phyloP scores from a whole-genome alignment of 129 eudicot genomes.

The Smallanthus sonchifolius region DNA sequence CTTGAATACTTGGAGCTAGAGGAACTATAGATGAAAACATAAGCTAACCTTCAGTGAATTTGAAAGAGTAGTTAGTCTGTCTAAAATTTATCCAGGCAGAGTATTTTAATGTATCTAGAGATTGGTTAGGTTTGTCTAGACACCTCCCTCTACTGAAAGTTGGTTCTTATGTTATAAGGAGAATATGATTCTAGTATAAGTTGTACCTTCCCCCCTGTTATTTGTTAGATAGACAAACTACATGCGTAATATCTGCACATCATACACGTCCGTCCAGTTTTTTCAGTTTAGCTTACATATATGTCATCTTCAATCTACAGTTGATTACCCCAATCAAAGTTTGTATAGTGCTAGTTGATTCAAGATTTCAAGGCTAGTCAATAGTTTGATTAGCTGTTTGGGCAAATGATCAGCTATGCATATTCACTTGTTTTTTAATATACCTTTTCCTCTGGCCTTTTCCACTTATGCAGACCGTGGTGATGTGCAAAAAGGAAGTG shows the following conservation, averaged over 20 bases:
- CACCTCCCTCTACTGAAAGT: neutral
- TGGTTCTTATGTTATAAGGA: slow-evolving; percentile 1
- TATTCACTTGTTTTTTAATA: neutral
- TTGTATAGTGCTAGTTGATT: neutral
- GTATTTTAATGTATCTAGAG: neutral
- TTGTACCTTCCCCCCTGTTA: neutral
- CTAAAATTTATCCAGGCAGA: neutral
- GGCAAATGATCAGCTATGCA: slow-evolving; percentile 1
- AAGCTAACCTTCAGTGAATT: neutral
- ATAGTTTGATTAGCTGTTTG: neutral
- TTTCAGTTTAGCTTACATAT: neutral
- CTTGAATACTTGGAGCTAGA: slow-evolving; percentile 8
- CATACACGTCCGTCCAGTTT: neutral
- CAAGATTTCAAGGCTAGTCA: neutral
- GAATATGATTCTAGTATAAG: neutral
- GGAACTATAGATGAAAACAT: slow-evolving; percentile 2
- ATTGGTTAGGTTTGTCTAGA: neutral
- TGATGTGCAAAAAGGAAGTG: slow-evolving; percentile 89
- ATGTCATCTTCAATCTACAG: neutral
- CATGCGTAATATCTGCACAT: neutral
- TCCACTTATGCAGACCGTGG: slow-evolving; percentile 67
- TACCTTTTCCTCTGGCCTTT: neutral
- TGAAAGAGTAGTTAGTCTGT: neutral
- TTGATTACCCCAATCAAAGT: slow-evolving; percentile 1
- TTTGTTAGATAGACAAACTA: slow-evolving; percentile 6